Percentiles rank a stretch among this genome's conserved stretches.
Evolutionary conservation across 805 yeast genomes (phyloP).

Genomic region (Metschnikowia gruessii): DNA sequence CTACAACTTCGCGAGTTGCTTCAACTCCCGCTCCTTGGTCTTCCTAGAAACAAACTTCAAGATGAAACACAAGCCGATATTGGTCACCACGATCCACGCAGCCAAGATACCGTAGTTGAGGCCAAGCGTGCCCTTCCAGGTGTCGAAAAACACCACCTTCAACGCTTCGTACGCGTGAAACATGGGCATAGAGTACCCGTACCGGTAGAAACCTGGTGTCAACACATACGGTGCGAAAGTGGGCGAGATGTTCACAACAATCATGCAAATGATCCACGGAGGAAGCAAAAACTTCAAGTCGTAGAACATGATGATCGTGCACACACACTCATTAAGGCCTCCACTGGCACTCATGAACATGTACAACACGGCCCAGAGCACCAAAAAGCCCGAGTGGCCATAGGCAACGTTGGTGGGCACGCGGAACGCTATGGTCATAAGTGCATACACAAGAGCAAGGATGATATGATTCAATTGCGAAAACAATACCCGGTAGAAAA

Average conservation of each 20-base stretch:
- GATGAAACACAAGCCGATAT: conserved; percentile 3
- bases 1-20: neutral
- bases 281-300: conserved; percentile 23
- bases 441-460: conserved; percentile 29
- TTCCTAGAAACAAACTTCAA: conserved; percentile 6
- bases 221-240: conserved; percentile 35
- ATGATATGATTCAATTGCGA: conserved; percentile 31
- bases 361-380: conserved; percentile 32
- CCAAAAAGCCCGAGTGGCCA: conserved; percentile 33
- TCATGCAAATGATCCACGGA: conserved; percentile 31
- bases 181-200: conserved; percentile 40
- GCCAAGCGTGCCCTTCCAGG: conserved; percentile 34
- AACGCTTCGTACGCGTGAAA: conserved; percentile 30
- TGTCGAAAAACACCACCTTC: conserved; percentile 34
- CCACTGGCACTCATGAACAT: conserved; percentile 29
- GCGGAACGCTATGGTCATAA: conserved; percentile 32
- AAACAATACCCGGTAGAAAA: conserved; percentile 28
- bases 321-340: conserved; percentile 28
- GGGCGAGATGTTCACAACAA: conserved; percentile 31
- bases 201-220: conserved; percentile 30
- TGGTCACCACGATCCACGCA: conserved; percentile 28
- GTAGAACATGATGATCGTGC: conserved; percentile 20
- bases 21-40: neutral
- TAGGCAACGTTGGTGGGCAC: conserved; percentile 26
- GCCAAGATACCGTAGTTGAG: conserved; percentile 29